Evolutionary conservation across 108 stramenopile genomes (phyloP), one percentile per base, ranked within the genome.

Genomic region (Discostella stelligeroides): DNA sequence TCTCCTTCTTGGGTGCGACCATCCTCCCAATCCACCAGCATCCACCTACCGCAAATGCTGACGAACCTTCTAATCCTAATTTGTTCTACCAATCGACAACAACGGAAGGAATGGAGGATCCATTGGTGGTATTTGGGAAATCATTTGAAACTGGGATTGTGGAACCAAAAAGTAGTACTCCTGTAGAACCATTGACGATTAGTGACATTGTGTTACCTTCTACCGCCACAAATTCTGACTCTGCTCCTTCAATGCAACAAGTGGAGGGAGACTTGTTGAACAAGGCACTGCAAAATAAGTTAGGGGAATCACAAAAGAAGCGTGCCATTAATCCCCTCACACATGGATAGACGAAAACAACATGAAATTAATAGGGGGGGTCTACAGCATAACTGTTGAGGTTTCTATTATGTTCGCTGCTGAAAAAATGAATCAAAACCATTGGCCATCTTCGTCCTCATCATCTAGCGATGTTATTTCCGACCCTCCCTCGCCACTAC

Each of bases 101-200:
- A n/a, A n/a, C n/a, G n/a, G n/a, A n/a, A n/a, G 68, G 60, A 21
- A 58, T 29, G 47, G 68, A 70, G 25, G 59, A 70, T 70, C 59
- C 68, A 50, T 17, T 60, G 6, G 68, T 43, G n/a, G 58, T 49
- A 14, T 70, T 70, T 34, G 59, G 59, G 11, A 70, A 60, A 60
- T 60, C 68, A 11, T 24, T 49, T 12, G 58, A 60, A 43, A 37
- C 30, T 15, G 15, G n/a, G 2, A 50, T 20, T 25, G 37, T 27
- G 15, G n/a, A 4, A 12, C 30, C 28, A 9, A 48, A 25, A 0
- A 34, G 49, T 15, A 29, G 45, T 0, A 24, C 3, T 18, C 8
- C 27, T 7, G 4, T 30, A 34, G 2, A 27, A 4, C 34, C 3
- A 34, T 30, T 49, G 11, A 38, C 48, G 30, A 50, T 65, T 20